A percentile compares a stretch with the other conserved stretches of the same genome.
phyloP scores from a whole-genome alignment of 768 basidiomycete species.

The Pleurotus tuoliensis region DNA sequence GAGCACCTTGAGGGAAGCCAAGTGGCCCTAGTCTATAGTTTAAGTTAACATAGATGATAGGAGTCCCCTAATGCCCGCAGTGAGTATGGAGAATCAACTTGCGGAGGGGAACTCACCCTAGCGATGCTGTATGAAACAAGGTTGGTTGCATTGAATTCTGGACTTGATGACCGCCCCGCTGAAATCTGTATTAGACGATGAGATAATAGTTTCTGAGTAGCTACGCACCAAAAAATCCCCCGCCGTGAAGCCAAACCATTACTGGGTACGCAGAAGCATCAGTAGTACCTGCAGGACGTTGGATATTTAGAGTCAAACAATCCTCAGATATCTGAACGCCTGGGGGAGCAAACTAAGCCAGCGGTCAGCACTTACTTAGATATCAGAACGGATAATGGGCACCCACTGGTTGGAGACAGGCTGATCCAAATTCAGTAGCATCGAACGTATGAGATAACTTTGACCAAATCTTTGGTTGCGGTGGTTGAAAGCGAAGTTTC shows the following conservation, averaged over 20 bases:
- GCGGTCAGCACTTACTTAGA: no score
- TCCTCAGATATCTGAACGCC: conserved; percentile 33
- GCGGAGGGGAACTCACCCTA: conserved; percentile 13
- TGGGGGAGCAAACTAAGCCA: background rate
- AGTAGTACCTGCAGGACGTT: conserved; percentile 25
- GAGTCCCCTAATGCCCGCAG: conserved; percentile 22
- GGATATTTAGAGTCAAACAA: conserved; percentile 43
- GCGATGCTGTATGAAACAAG: conserved; percentile 22
- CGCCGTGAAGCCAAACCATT: conserved; percentile 33
- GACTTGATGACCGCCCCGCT: conserved; percentile 11
- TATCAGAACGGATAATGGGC: background rate
- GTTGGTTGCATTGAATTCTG: conserved; percentile 26
- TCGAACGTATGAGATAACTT: conserved; percentile 17
- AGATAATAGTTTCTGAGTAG: background rate
- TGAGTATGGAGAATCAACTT: no score
- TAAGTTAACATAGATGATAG: conserved; percentile 42
- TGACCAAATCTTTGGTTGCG: conserved; percentile 15
- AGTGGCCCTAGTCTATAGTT: conserved; percentile 47
- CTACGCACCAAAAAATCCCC: conserved; percentile 13
- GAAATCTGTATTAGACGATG: background rate
- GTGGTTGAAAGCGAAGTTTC: conserved; percentile 21
- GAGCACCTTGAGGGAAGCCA: conserved; percentile 39
- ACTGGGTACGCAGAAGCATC: conserved; percentile 30
- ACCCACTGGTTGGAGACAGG: conserved; percentile 21
- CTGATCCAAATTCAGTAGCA: conserved; percentile 19